Base-by-base conservation (phyloP, 768 basidiomycete species). In the Pluteus cervinus region DNA sequence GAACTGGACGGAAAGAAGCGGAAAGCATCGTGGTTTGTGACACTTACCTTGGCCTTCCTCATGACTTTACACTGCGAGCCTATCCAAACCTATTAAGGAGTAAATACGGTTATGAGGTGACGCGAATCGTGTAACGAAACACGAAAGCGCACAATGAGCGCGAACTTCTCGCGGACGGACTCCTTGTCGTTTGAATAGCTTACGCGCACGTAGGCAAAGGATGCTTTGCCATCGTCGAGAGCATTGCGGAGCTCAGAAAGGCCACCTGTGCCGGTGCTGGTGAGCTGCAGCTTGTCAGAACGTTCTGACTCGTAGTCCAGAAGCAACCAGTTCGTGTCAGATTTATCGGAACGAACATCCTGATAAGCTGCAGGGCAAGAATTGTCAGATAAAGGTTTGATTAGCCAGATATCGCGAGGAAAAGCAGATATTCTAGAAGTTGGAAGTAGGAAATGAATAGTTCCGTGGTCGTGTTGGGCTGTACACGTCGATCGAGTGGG, bases 281-380 rank as follows among this genome's bases (percentile, higher is more conserved):
- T 82, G 52, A 97, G 65, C 47, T 64, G 57, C 49, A 96, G 76
- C 55, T 75, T 86, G 72, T 94, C 87, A 23, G 83, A 86, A 50
- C 75, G 73, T 60, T 87, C 85, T 52, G 71, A 71, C 73, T 85
- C 82, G 58, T 97, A 98, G 57, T 94, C 87, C 41, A 96, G 63
- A 40, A 97, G 68, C 30, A 93, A 55, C 91, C 91, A 97, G 57
- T 86, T 96, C 22, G 79, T 86, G 21, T 87, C 85, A 25, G 80
- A 71, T 54, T 91, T 91, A 71, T 88, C 81, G 44, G 69, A 71
- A 47, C 92, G 81, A 38, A 96, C 83, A 48, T 91, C 86, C 58
- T 76, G 68, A 71, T 96, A 94, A 22, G 90, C 93, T 89, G 56
- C 25, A 40, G 37, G 50, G 34, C 39, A 44, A n/a, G 40, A 46